phyloP scores from a whole-genome alignment of 139 green algal species.

The Zygnema circumcarinatum region DNA sequence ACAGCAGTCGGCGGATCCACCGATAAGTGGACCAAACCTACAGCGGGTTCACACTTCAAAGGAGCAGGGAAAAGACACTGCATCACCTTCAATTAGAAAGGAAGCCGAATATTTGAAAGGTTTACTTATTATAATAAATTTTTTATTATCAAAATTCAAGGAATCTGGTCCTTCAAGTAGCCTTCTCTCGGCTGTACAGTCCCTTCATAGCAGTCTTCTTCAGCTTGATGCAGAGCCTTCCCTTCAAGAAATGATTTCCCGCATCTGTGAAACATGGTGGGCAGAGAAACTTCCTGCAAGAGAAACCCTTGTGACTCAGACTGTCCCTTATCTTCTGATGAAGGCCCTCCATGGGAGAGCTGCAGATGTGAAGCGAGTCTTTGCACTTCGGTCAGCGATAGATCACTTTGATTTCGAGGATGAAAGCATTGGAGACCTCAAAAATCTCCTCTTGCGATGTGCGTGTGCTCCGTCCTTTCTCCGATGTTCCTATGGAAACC shows the following conservation, averaged over 20 bases:
- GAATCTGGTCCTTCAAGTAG: neutral
- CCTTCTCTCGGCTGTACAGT: neutral
- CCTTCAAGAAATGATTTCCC: slow-evolving; percentile 73
- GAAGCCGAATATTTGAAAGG: neutral
- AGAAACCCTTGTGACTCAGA: slow-evolving; percentile 72
- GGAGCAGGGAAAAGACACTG: neutral
- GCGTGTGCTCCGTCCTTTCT: slow-evolving; percentile 77
- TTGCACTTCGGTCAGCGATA: slow-evolving; percentile 71
- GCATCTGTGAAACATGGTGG: slow-evolving; percentile 80
- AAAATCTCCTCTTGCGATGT: slow-evolving; percentile 72
- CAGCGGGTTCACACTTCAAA: neutral
- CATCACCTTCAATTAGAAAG: neutral
- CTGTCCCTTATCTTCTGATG: slow-evolving; percentile 77
- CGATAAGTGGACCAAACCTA: too few relatives aligned
- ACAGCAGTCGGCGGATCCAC: neutral
- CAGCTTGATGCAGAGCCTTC: neutral
- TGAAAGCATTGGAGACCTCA: slow-evolving; percentile 30
- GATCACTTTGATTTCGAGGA: slow-evolving; percentile 82
- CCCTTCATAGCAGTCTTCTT: slow-evolving; percentile 7
- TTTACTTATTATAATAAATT: neutral
- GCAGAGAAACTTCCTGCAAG: slow-evolving; percentile 61
- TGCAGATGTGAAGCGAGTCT: slow-evolving; percentile 74
- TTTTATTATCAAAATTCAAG: neutral
- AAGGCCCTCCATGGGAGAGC: slow-evolving; percentile 42
- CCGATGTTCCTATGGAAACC: slow-evolving; percentile 69